A percentile compares a stretch with the other conserved stretches of the same genome.
These are phyloP conservation scores for Panus rudis DNA, from an alignment of 768 basidiomycete genomes.

Conservation along the genomic window DNA sequence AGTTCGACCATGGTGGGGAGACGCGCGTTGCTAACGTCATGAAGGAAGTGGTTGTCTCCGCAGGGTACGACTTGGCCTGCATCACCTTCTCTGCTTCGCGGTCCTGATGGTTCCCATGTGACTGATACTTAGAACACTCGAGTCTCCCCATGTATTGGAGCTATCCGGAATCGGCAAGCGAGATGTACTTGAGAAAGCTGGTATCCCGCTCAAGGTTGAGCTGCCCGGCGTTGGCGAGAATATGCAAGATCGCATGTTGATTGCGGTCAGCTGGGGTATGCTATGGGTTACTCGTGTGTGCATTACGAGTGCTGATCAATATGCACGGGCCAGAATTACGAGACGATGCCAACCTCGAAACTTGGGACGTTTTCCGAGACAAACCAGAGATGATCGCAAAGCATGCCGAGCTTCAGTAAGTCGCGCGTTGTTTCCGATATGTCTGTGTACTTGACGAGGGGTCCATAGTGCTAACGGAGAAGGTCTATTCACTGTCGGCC, in stretches of 20 bases:
- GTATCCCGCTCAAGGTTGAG: constrained; percentile 46
- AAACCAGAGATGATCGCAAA: too few species aligned
- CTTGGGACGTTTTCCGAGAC: too few species aligned
- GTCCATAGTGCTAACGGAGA: constrained; percentile 14
- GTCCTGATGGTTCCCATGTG: not conserved
- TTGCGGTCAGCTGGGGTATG: too few species aligned
- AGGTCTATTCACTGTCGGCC: constrained; percentile 19
- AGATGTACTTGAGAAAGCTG: constrained; percentile 37
- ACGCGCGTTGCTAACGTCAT: not conserved
- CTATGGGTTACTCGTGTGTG: too few species aligned
- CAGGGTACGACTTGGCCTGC: not conserved
- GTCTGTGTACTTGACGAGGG: not conserved
- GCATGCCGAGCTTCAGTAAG: constrained; percentile 30
- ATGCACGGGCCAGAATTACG: too few species aligned
- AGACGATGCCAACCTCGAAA: too few species aligned
- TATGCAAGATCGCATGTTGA: constrained; percentile 17
- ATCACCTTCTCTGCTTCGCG: not conserved
- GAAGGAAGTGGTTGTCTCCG: constrained; percentile 1
- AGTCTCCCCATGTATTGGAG: constrained; percentile 14
- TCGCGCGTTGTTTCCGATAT: not conserved
- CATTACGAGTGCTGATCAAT: too few species aligned
- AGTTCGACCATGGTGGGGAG: constrained; percentile 3
- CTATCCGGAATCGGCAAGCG: constrained; percentile 59
- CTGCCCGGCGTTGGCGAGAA: constrained; percentile 76
- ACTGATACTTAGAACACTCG: not conserved